These are phyloP conservation scores for Coprinopsis sp. DNA, from an alignment of 768 basidiomycete species.

Conservation along the genomic window DNA sequence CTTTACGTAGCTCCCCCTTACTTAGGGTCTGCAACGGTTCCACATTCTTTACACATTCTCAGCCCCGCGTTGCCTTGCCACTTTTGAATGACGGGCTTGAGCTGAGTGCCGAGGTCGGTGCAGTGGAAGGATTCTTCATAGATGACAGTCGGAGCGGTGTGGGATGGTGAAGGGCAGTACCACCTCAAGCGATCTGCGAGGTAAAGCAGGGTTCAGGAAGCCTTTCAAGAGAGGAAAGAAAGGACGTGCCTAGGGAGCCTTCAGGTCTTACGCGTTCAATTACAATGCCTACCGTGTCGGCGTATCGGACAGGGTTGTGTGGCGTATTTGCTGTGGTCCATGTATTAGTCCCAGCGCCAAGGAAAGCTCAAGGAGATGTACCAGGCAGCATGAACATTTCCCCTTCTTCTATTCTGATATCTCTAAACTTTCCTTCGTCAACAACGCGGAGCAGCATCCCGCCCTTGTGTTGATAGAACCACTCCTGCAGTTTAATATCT, in stretches of 20 bases:
- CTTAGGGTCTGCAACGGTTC: constrained; percentile 37
- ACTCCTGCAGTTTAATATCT: constrained; percentile 55
- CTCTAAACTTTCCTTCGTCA: constrained; percentile 73
- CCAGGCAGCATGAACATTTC: constrained; percentile 97
- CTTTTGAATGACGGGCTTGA: constrained; percentile 84
- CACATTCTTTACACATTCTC: constrained; percentile 71
- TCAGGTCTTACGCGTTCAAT: constrained; percentile 80
- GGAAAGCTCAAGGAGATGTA: constrained; percentile 20
- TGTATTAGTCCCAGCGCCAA: neutral
- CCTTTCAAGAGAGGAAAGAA: neutral
- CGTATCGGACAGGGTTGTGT: constrained; percentile 91
- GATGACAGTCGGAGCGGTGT: constrained; percentile 37
- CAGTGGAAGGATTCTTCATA: constrained; percentile 81
- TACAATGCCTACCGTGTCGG: constrained; percentile 88
- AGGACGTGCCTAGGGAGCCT: constrained; percentile 56
- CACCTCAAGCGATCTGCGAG: constrained; percentile 79
- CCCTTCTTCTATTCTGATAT: constrained; percentile 88
- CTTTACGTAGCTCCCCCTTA: too few species aligned
- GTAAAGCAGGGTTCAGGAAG: neutral
- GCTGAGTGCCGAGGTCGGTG: constrained; percentile 86
- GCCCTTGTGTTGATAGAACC: constrained; percentile 98
- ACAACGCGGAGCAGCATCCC: constrained; percentile 87
- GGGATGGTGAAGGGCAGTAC: constrained; percentile 73
- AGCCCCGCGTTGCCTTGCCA: constrained; percentile 70
- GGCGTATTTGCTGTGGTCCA: constrained; percentile 78